Conservation (phyloP, 2,329 filamentous ascomycete species). For the Balansia obtecta region DNA sequence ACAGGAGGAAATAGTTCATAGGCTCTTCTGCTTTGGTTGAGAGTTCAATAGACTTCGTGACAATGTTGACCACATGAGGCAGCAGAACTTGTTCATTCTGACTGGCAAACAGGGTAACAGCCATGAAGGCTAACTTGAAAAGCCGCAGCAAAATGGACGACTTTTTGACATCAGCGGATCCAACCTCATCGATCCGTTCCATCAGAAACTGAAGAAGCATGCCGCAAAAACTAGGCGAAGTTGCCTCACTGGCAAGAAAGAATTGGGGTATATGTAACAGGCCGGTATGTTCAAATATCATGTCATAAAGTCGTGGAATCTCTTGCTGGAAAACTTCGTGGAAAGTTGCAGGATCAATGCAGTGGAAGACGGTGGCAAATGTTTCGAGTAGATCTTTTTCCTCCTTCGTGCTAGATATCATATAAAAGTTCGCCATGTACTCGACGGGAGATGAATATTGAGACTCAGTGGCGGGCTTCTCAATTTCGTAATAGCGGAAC, state of each 20-base stretch:
- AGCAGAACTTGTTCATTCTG: slow-evolving; percentile 94
- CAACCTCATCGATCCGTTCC: slow-evolving; percentile 91
- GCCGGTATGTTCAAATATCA: slow-evolving; percentile 94
- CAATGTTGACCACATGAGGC: slow-evolving; percentile 92
- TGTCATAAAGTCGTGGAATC: slow-evolving; percentile 90
- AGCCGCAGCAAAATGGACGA: slow-evolving; percentile 85
- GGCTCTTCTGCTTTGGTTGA: slow-evolving; percentile 94
- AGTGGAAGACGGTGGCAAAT: slow-evolving; percentile 96
- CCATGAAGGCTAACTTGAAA: slow-evolving; percentile 99
- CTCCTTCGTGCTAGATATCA: slow-evolving; percentile 86
- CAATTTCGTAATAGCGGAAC: slow-evolving; percentile 92
- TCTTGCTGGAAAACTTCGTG: slow-evolving; percentile 97
- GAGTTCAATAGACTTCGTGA: slow-evolving; percentile 92
- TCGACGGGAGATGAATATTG: slow-evolving; percentile 75
- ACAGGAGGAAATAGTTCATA: slow-evolving; percentile 94
- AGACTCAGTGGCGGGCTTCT: slow-evolving; percentile 61
- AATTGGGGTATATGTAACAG: slow-evolving; percentile 95
- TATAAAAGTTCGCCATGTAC: slow-evolving; percentile 88
- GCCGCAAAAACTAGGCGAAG: slow-evolving; percentile 91
- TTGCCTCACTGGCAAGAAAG: slow-evolving; percentile 96
- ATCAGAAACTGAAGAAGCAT: slow-evolving; percentile 97
- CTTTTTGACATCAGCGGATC: slow-evolving; percentile 80
- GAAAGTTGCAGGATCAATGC: slow-evolving; percentile 95
- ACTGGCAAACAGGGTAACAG: slow-evolving; percentile 84
- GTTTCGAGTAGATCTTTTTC: slow-evolving; percentile 96